These are phyloP conservation scores for Anthracocystis setariae DNA, from an alignment of 1,284 basidiomycete species.

Conservation along the genomic window DNA sequence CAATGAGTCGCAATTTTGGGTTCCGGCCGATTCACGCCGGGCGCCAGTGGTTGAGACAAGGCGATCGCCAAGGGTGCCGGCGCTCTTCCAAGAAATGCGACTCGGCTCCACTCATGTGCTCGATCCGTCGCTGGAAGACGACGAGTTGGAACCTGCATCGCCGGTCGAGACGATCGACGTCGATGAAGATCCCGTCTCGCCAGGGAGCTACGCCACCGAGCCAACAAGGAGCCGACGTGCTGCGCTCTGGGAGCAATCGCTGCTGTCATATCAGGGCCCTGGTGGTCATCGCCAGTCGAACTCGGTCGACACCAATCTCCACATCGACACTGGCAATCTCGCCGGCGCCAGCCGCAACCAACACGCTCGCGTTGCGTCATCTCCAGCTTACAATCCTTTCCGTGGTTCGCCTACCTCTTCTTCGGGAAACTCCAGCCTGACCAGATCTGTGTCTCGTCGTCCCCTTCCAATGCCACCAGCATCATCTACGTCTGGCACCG, in stretches of 20 bases:
- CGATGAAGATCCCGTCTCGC: constrained; percentile 12
- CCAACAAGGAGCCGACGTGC: neutral
- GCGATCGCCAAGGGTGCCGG: constrained; percentile 19
- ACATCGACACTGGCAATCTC: neutral
- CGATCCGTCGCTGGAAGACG: no score
- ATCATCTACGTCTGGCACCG: constrained; percentile 11
- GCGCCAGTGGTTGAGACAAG: constrained; percentile 4
- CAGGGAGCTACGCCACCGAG: constrained; percentile 17
- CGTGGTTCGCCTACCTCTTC: constrained; percentile 8
- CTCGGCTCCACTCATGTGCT: constrained; percentile 13
- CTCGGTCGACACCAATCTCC: constrained; percentile 9
- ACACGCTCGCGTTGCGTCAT: constrained; percentile 14
- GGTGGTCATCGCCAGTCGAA: constrained; percentile 11
- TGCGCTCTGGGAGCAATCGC: constrained; percentile 8
- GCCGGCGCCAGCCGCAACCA: constrained; percentile 3
- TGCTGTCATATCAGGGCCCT: neutral
- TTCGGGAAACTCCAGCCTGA: constrained; percentile 2
- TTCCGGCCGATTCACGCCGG: constrained; percentile 20
- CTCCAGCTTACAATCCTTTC: constrained; percentile 17
- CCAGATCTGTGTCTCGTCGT: constrained; percentile 21
- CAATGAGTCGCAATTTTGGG: constrained; percentile 40
- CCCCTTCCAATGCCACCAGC: constrained; percentile 31
- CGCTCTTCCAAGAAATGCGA: constrained; percentile 30
- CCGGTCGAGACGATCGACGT: neutral
- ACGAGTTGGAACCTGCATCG: neutral